Evolutionary conservation across 306 rosid species (phyloP).

Genomic region (Rosa lucieae): DNA sequence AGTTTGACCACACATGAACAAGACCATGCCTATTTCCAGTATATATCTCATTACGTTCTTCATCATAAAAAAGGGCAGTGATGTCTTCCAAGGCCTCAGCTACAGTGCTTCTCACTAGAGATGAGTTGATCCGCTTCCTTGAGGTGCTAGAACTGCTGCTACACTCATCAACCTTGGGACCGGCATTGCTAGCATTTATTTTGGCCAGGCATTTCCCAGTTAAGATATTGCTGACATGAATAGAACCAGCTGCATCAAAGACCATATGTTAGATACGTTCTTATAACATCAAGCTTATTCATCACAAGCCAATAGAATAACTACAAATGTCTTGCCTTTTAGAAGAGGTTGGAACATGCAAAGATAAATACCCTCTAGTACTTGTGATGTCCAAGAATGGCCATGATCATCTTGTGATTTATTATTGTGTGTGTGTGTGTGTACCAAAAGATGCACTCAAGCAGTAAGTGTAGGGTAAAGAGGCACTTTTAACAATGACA

Average conservation of each 20-base stretch:
- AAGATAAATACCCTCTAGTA: neutral
- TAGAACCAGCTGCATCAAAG: conserved; percentile 63
- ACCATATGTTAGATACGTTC: conserved; percentile 13
- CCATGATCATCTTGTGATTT: neutral
- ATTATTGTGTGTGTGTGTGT: neutral
- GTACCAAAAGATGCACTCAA: neutral
- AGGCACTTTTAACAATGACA: neutral
- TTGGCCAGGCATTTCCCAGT: conserved; percentile 77
- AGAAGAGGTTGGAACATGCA: neutral
- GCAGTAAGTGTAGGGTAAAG: neutral
- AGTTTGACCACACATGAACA: conserved; percentile 86
- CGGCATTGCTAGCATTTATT: conserved; percentile 49
- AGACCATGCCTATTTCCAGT: conserved; percentile 76
- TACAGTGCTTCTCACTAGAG: conserved; percentile 52
- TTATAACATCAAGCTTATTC: neutral
- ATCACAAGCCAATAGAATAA: neutral
- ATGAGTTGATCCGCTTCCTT: conserved; percentile 37
- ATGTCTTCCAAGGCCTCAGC: conserved; percentile 80
- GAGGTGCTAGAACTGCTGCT: conserved; percentile 38
- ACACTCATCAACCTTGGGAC: conserved; percentile 33
- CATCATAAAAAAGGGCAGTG: conserved; percentile 77
- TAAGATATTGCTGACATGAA: conserved; percentile 76
- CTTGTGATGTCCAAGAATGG: neutral
- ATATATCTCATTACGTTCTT: conserved; percentile 80
- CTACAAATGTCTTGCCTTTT: neutral